These are phyloP conservation scores for Brettanomyces sp. DNA, from an alignment of 805 yeast species.

Conservation along the genomic window DNA sequence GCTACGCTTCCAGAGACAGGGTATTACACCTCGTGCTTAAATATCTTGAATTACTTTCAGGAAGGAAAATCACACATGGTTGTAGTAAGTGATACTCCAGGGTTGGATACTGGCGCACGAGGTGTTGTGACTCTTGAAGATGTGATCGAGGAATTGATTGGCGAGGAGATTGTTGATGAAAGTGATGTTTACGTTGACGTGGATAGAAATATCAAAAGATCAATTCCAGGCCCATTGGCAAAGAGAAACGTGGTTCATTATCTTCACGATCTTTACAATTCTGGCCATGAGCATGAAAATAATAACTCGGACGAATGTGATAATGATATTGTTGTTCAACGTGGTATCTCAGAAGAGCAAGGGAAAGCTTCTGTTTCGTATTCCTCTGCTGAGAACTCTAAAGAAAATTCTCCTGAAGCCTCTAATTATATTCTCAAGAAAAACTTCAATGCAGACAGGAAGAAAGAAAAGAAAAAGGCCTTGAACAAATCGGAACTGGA, in stretches of 20 bases:
- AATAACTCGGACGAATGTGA: neutral
- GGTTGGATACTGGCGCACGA: constrained; percentile 66
- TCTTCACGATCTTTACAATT: constrained; percentile 47
- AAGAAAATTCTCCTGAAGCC: neutral
- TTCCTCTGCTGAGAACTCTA: neutral
- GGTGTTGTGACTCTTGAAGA: constrained; percentile 94
- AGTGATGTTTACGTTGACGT: constrained; percentile 89
- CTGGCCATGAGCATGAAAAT: constrained; percentile 1
- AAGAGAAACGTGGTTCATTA: constrained; percentile 62
- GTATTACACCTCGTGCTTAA: constrained; percentile 84
- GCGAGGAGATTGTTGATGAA: constrained; percentile 96
- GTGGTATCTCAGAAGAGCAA: neutral
- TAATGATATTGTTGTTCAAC: neutral
- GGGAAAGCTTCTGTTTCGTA: neutral
- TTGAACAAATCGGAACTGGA: neutral
- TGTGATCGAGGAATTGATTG: constrained; percentile 95
- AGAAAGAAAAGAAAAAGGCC: too few species aligned
- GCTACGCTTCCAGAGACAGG: constrained; percentile 95
- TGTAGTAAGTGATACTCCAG: constrained; percentile 79
- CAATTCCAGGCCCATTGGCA: constrained; percentile 66
- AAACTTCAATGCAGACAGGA: neutral
- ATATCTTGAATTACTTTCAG: constrained; percentile 90
- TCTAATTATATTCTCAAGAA: neutral
- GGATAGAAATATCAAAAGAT: constrained; percentile 74
- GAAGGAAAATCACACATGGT: constrained; percentile 98